Evolutionary conservation across 2,329 filamentous ascomycete species (phyloP).

Genomic region (Microdochium trichocladiopsis): DNA sequence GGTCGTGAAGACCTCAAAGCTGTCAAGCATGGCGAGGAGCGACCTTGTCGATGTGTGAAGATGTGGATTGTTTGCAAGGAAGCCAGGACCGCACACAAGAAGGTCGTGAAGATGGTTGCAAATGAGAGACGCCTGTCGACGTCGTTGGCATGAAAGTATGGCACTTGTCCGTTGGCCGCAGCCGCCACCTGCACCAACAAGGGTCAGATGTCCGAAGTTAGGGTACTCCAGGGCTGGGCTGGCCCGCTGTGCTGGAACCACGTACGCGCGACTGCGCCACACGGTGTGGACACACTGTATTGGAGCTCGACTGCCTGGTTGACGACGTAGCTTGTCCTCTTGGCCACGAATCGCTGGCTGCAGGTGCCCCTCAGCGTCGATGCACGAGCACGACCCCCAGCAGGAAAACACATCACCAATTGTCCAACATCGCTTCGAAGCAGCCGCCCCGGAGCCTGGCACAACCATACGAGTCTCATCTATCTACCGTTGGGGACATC

Average conservation of each 20-base stretch:
- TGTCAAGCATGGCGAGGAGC: slow-evolving; percentile 68
- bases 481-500: neutral
- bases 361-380: neutral
- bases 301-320: neutral
- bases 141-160: no score
- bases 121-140: no score
- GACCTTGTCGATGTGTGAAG: neutral
- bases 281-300: neutral
- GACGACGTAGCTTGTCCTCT: neutral
- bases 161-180: no score
- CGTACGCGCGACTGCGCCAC: neutral
- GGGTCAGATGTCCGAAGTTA: no score
- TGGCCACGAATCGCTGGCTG: neutral
- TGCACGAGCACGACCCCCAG: neutral
- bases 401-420: neutral
- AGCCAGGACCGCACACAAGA: no score
- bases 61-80: neutral
- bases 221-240: no score
- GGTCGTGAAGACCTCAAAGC: slow-evolving; percentile 93
- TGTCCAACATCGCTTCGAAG: slow-evolving; percentile 1
- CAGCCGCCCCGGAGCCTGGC: neutral
- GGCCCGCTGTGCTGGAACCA: no score
- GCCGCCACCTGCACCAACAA: no score
- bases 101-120: no score
- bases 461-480: neutral